Conservation (phyloP, 768 basidiomycete species). For the Mrakia frigida region DNA sequence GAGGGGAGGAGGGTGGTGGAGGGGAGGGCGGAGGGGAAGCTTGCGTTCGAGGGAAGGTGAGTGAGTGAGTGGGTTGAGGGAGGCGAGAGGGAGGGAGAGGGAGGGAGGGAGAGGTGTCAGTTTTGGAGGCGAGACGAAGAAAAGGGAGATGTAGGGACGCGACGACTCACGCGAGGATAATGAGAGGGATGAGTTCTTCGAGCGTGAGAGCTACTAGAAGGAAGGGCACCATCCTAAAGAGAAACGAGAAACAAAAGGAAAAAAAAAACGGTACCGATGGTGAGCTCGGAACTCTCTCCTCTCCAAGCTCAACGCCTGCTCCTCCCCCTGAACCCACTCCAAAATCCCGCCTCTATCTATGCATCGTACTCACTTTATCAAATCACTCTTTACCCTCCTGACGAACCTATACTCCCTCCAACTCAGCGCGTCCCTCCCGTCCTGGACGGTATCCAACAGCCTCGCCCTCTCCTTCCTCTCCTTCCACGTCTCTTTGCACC, state of each 20-base stretch:
- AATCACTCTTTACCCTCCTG: neutral
- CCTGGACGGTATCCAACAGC: neutral
- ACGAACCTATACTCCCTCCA: slow-evolving; percentile 1
- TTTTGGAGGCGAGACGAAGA: neutral
- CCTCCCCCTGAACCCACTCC: too few relatives aligned
- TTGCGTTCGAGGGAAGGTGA: neutral
- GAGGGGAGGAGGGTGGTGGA: slow-evolving; percentile 9
- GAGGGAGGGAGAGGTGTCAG: neutral
- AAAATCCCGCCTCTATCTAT: too few relatives aligned
- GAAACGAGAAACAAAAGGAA: neutral
- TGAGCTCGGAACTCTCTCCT: neutral
- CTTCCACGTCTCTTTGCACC: neutral
- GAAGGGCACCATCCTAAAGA: neutral
- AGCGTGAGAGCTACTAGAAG: neutral
- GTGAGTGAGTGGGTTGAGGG: neutral
- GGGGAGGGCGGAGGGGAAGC: slow-evolving; percentile 8
- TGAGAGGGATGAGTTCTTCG: slow-evolving; percentile 14
- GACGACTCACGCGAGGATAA: neutral
- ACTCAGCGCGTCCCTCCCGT: neutral
- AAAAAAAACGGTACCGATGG: neutral
- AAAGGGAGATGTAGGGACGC: too few relatives aligned
- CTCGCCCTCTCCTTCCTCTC: neutral
- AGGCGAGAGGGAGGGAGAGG: neutral
- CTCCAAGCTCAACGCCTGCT: neutral
- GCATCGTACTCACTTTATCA: neutral